Conservation (phyloP, 1,284 basidiomycete species). For the Bondarzewia mesenterica region DNA sequence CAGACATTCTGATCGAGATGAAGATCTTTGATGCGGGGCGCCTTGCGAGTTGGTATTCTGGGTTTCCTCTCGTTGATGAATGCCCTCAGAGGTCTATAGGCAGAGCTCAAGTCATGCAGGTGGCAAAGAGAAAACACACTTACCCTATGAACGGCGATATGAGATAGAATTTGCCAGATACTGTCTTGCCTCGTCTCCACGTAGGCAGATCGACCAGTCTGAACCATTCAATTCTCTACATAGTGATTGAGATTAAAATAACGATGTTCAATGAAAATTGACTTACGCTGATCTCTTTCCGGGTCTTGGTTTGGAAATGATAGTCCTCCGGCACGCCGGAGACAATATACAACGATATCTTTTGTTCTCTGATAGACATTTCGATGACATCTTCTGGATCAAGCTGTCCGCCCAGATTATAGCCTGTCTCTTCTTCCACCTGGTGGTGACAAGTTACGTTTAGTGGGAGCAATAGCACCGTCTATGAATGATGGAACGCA, state of each 20-base stretch:
- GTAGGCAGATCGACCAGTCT: slow-evolving; percentile 84
- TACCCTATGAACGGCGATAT: slow-evolving; percentile 93
- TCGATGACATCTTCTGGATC: slow-evolving; percentile 72
- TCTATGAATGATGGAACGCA: slow-evolving; percentile 27
- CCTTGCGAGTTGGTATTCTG: slow-evolving; percentile 20
- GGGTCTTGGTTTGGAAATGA: slow-evolving; percentile 86
- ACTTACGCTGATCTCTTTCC: slow-evolving; percentile 97
- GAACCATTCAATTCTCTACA: slow-evolving; percentile 96
- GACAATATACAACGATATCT: slow-evolving; percentile 89
- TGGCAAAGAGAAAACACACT: slow-evolving; percentile 21
- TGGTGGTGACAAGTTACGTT: slow-evolving; percentile 22
- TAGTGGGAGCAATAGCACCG: slow-evolving; percentile 3
- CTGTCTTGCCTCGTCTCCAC: slow-evolving; percentile 78
- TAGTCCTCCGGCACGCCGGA: slow-evolving; percentile 87
- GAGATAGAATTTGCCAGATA: slow-evolving; percentile 85
- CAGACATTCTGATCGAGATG: slow-evolving; percentile 16
- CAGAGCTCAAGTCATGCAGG: slow-evolving; percentile 3
- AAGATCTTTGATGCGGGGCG: slow-evolving; percentile 17
- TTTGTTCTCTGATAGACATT: slow-evolving; percentile 84
- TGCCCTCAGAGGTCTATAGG: slow-evolving; percentile 50
- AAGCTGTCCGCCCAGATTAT: slow-evolving; percentile 71
- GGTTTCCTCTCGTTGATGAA: slow-evolving; percentile 37
- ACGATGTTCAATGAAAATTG: neutral
- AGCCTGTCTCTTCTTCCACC: slow-evolving; percentile 94
- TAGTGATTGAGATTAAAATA: slow-evolving; percentile 3